Evolutionary conservation across 305 asterid genomes (phyloP).

Genomic region (Striga hermonthica): DNA sequence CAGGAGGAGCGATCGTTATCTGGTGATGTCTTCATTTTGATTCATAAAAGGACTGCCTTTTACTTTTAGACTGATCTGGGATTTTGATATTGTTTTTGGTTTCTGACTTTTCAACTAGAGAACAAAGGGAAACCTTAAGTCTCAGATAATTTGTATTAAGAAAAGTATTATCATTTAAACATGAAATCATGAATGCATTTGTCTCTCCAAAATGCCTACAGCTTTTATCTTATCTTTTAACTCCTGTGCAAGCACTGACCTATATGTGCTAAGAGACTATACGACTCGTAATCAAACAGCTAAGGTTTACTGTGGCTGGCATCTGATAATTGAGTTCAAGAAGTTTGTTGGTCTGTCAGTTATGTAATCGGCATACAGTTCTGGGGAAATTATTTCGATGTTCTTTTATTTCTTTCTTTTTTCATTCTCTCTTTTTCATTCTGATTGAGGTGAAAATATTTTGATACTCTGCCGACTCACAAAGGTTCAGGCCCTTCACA

Average conservation of each 20-base stretch:
- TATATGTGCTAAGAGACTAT: slow-evolving; percentile 13
- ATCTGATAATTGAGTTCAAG: not conserved
- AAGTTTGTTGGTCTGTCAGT: slow-evolving; percentile 3
- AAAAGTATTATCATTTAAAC: not conserved
- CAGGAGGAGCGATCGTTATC: slow-evolving; percentile 93
- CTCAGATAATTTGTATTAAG: slow-evolving; percentile 2
- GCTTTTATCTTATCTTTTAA: not conserved
- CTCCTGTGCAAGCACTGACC: not conserved
- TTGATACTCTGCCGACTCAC: not conserved
- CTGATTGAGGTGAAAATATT: not conserved
- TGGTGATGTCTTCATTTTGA: slow-evolving; percentile 72
- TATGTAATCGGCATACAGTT: not conserved
- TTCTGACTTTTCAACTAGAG: slow-evolving; percentile 17
- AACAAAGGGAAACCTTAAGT: not conserved
- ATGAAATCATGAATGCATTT: not conserved
- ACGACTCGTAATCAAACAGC: too few species aligned
- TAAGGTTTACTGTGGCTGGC: slow-evolving; percentile 6
- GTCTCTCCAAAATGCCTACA: too few species aligned
- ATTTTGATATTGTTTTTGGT: slow-evolving; percentile 7
- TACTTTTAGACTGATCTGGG: slow-evolving; percentile 17
- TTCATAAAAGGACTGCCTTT: slow-evolving; percentile 26
- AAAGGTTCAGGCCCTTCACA: not conserved
- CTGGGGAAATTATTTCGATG: slow-evolving; percentile 6
- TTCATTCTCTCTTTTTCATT: too few species aligned
- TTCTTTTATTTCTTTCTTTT: not conserved